Evolutionary conservation across 23 red algal genomes (phyloP), one percentile per base, ranked within the genome.

Genomic region (Gracilaria domingensis): DNA sequence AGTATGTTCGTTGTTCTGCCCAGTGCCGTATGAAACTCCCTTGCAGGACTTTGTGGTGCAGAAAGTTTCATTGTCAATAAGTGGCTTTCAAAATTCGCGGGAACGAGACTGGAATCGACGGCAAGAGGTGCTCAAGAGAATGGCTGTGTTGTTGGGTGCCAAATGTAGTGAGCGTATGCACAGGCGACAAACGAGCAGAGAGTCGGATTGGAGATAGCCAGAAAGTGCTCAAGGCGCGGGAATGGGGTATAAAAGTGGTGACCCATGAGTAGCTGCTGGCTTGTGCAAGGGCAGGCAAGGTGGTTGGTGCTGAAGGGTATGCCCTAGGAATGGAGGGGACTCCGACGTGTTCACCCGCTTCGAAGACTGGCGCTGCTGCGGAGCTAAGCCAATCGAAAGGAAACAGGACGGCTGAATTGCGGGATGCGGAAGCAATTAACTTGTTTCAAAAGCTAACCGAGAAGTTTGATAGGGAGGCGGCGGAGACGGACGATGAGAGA

Each of bases 181-280:
- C 8, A 70, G 53, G 38, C 34, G 76, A 32, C 45, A 73, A 25
- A 82, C 76, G 26, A 91, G 30, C 78, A 18, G 88, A 91, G 12
- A 34, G 57, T 53, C 28, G 78, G 16, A 40, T 36, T 24, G 39
- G 35, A 21, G 39, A 50, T 8, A 74, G 61, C 53, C 11, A 91
- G 56, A 91, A 91, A 55, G 65, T 91, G 55, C 38, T 42, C 12
- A 82, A 58, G 39, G 88, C 88, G 33, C 54, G 61, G 23, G 34
- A 75, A 45, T 91, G 88, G 88, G 88, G 78, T 25, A 83, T 91
- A 32, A 45, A 47, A 21, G 54, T 91, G n/a, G 78, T 91, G 25
- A 72, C 56, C 2, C 57, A 82, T 48, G 44, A 83, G 40, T 91
- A 77, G 88, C 53, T 91, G 54, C 54, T 91, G 12, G 88, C 88